These are phyloP conservation scores for Corrigiola litoralis DNA, from an alignment of 179 eudicot species.

Conservation along the genomic window DNA sequence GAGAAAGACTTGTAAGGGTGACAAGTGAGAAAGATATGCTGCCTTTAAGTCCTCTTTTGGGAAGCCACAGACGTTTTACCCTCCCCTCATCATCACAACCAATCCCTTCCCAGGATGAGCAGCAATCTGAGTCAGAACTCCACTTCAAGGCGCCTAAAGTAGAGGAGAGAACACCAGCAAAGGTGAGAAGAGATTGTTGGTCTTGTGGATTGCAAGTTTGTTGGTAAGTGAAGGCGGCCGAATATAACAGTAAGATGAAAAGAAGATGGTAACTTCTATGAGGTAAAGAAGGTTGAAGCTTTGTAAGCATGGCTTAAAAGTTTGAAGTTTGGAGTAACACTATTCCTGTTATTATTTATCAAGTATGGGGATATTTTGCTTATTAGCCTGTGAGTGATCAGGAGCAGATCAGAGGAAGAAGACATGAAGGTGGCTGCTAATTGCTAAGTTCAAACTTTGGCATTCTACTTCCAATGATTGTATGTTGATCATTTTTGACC, in stretches of 20 bases:
- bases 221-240: constrained; percentile 17
- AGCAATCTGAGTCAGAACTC: constrained; percentile 46
- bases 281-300: constrained; percentile 16
- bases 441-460: constrained; percentile 27
- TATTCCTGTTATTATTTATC: not conserved
- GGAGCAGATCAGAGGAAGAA: constrained; percentile 14
- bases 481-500: constrained; percentile 22
- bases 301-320: constrained; percentile 27
- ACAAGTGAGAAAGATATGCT: constrained; percentile 32
- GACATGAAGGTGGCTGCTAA: constrained; percentile 22
- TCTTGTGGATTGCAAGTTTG: constrained; percentile 43
- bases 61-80: constrained; percentile 42
- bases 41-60: constrained; percentile 44
- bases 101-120: constrained; percentile 66
- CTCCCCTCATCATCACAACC: constrained; percentile 40
- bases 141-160: constrained; percentile 38
- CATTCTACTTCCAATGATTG: constrained; percentile 31
- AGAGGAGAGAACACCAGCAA: constrained; percentile 27
- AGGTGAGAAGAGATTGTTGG: constrained; percentile 36
- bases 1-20: constrained; percentile 43
- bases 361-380: not conserved
- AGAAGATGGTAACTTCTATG: constrained; percentile 18
- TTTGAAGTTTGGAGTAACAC: no score
- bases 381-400: constrained; percentile 8
- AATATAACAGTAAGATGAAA: constrained; percentile 24